Base-by-base conservation (phyloP, 1,139 yeast species). In the Saccharomyces hybrid region DNA sequence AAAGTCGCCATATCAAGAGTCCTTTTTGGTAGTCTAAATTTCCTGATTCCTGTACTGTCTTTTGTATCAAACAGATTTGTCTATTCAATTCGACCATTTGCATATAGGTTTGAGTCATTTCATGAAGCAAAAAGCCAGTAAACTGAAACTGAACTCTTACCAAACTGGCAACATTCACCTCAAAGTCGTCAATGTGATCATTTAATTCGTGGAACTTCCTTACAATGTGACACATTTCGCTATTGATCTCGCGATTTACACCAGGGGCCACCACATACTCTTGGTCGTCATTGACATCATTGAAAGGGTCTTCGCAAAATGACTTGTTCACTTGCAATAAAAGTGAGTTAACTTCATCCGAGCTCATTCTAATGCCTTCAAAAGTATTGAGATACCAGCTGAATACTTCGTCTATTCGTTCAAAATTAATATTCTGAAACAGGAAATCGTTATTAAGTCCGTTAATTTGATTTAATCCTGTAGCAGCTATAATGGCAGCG, bases 71-170 rank as follows among this genome's bases (percentile, higher is more conserved):
- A 4, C 58, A 55, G 13, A 67, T 58, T 49, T 64, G 67, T 29
- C 70, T 59, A 49, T 68, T 68, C 48, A 67, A 54, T 32, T 68
- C 71, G 3, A 65, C 60, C 64, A 68, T 64, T 49, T 62, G 64
- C 50, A 64, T 59, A 53, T 65, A 64, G 6, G 65, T 61, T 42
- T 67, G 69, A 4, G 69, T 62, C 72, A 68, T 68, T 56, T 67
- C 70, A 51, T 67, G 69, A 9, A 68, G 55, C n/a, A 68, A 52
- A 50, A 67, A 67, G 0, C 72, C 72, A 4, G 71, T 66, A 53
- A 67, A 68, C 52, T 68, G 72, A 51, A 65, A 68, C 52, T 68
- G 71, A 20, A 68, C 66, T 41, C 72, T 58, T n/a, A 69, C 69
- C 49, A 68, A 58, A 55, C 71, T 68, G 16, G 71, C 68, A 14